These are phyloP conservation scores for Xylariaceae sp. DNA, from an alignment of 2,329 filamentous ascomycete genomes.

Conservation along the genomic window DNA sequence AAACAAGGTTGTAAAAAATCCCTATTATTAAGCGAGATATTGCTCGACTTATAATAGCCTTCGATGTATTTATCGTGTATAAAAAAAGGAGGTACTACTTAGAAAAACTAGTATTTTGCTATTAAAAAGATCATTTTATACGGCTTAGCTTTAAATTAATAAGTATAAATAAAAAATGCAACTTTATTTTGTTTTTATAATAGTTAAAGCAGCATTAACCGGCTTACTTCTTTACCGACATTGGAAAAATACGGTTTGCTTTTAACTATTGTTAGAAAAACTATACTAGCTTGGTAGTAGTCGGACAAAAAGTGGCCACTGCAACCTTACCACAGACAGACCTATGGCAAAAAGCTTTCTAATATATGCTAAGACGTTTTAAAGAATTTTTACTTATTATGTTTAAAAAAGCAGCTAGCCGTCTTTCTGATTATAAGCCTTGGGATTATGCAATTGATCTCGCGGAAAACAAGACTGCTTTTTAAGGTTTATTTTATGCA, in stretches of 20 bases:
- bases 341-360: too few species aligned
- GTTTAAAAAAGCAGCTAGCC: too few species aligned
- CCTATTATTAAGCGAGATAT: background rate
- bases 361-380: too few species aligned
- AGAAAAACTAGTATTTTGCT: too few species aligned
- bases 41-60: background rate
- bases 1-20: background rate
- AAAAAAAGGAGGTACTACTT: too few species aligned
- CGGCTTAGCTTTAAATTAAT: too few species aligned
- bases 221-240: background rate
- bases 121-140: too few species aligned
- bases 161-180: too few species aligned
- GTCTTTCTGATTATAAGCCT: background rate
- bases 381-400: too few species aligned
- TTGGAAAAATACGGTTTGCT: background rate
- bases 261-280: background rate
- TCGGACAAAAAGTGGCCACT: background rate
- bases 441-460: background rate
- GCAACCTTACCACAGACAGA: background rate
- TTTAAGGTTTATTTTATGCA: background rate
- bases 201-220: background rate
- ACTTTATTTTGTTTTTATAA: too few species aligned
- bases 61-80: background rate
- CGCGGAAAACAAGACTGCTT: background rate
- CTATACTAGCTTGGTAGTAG: background rate